Evolutionary conservation across 148 eudicot genomes (phyloP).

Genomic region (Chenopodium quinoa): DNA sequence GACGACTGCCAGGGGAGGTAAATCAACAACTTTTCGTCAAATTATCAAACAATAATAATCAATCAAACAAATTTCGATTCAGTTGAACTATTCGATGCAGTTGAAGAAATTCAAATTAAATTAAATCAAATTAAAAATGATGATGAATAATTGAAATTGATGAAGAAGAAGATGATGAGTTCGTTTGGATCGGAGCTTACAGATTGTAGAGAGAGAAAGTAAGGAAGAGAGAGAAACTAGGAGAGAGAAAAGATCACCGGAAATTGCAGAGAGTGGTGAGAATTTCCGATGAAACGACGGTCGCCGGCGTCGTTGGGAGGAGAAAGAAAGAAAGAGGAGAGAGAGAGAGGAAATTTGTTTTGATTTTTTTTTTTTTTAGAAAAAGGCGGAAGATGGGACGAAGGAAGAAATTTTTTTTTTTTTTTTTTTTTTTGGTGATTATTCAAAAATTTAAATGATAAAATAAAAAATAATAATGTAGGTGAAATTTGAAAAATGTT

Average conservation of each 20-base stretch:
- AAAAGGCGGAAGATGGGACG: conserved; percentile 2
- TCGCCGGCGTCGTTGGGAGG: conserved; percentile 19
- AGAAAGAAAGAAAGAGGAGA: conserved; percentile 18
- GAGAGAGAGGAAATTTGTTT: neutral
- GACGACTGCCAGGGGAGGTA: conserved; percentile 23
- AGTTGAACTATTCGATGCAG: neutral
- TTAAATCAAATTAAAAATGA: neutral
- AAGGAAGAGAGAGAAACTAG: neutral
- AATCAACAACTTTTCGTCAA: neutral
- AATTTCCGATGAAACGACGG: conserved; percentile 12
- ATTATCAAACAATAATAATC: neutral
- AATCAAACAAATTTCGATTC: neutral
- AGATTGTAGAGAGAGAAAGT: neutral
- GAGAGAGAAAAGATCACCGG: conserved; percentile 22
- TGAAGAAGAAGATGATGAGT: neutral
- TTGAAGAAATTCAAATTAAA: conserved; percentile 6
- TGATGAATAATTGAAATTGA: neutral
- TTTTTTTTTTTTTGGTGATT: neutral
- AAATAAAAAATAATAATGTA: no score
- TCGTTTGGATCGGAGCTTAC: conserved; percentile 35
- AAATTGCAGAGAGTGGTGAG: neutral
- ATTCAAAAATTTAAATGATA: neutral
- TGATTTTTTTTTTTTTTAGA: neutral
- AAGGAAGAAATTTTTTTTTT: neutral
- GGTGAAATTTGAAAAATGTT: neutral